Base-by-base conservation (phyloP, 805 yeast genomes). In the Scheffersomyces amazonensis region DNA sequence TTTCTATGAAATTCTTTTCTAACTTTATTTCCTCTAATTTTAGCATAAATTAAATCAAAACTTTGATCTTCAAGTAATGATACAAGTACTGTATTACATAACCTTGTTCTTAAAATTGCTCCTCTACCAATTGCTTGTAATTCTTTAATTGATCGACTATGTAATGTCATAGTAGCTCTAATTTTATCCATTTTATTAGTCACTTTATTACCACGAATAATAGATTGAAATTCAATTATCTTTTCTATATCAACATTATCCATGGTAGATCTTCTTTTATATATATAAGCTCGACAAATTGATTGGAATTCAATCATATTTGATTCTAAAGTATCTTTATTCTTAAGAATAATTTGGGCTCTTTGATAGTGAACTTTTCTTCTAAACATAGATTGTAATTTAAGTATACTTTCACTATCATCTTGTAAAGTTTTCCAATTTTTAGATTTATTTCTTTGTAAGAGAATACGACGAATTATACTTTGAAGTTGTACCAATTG, bases 111-210 rank as follows among this genome's bases (percentile, higher is more conserved):
- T 7, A 67, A 43, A 13, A 68, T 52, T 0, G 71, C 80, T 21
- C 76, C 79, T 47, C 78, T 56, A 1, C 62, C 60, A 28, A 73
- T 60, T 13, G 67, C 54, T 47, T 74, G 78, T 4, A 73, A 49
- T 25, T 69, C 73, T n/a, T 42, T 34, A 7, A 54, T 24, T 18
- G 41, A 27, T 12, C 32, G 20, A 13, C 20, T 21, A 27, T 31
- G 40, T 43, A 23, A 19, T 33, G 19, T 9, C 11, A 43, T 27
- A 16, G 36, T 32, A 29, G 34, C 35, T 33, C 37, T 41, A 21
- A 40, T 42, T 3, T 32, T 28, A 15, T 50, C 39, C 12, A 61
- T 41, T 4, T 48, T 41, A 5, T 48, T 49, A 46, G 79, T 64
- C 1, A 61, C 35, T 1, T 41, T 42, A 6, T 48, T 52, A 7